Conservation (phyloP, 2,329 filamentous ascomycete genomes). For the Drechslerella coelobrocha region DNA sequence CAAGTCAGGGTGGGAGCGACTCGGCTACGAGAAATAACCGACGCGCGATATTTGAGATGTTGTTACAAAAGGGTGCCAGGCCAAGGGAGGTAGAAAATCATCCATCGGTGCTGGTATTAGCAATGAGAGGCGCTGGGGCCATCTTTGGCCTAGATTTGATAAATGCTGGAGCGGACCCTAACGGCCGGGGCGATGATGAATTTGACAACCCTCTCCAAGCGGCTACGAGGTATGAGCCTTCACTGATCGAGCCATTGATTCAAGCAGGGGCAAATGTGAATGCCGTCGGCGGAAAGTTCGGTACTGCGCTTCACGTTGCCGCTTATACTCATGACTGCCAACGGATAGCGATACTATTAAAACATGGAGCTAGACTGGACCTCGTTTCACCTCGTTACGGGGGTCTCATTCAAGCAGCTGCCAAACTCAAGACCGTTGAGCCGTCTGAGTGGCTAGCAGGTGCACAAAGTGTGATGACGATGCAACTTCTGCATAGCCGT, state of each 20-base stretch:
- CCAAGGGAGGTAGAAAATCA: not conserved
- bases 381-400: constrained; percentile 20
- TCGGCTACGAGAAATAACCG: constrained; percentile 3
- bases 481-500: constrained; percentile 24
- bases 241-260: constrained; percentile 17
- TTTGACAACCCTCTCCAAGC: constrained; percentile 25
- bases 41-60: constrained; percentile 11
- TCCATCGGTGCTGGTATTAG: not conserved
- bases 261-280: constrained; percentile 28
- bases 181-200: constrained; percentile 12
- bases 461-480: constrained; percentile 16
- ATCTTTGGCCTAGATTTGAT: constrained; percentile 16
- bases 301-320: constrained; percentile 29
- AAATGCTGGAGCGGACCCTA: constrained; percentile 28
- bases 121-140: not conserved
- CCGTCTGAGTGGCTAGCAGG: constrained; percentile 9
- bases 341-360: constrained; percentile 10
- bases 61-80: constrained; percentile 11
- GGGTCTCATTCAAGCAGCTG: constrained; percentile 28
- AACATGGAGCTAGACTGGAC: constrained; percentile 25
- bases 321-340: constrained; percentile 5
- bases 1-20: not conserved
- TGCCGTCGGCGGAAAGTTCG: constrained; percentile 15
- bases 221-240: not conserved
- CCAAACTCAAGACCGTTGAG: constrained; percentile 7